These are phyloP conservation scores for Glycine soja DNA, from an alignment of 306 rosid species.

Conservation along the genomic window DNA sequence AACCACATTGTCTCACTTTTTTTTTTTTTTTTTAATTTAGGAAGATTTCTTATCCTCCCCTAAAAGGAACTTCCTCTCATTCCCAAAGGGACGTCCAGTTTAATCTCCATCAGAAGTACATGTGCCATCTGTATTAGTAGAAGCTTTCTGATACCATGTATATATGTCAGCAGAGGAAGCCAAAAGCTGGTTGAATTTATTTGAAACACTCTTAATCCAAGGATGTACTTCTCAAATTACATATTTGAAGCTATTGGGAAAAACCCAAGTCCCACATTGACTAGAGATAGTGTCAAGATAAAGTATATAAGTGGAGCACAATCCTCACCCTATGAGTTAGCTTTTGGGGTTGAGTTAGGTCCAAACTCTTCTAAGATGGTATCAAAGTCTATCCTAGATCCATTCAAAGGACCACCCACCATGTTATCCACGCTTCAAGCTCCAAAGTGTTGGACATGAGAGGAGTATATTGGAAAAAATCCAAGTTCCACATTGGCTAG, in stretches of 20 bases:
- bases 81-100: slow-evolving; percentile 1
- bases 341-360: too few relatives aligned
- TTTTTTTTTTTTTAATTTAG: not conserved
- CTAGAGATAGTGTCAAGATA: too few relatives aligned
- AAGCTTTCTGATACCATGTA: slow-evolving; percentile 17
- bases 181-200: slow-evolving; percentile 18
- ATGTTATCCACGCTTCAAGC: too few relatives aligned
- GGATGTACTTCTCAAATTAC: slow-evolving; percentile 12
- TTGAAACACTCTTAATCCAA: slow-evolving; percentile 12
- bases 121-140: slow-evolving; percentile 2
- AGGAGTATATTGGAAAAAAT: too few relatives aligned
- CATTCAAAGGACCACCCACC: too few relatives aligned
- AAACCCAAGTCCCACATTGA: too few relatives aligned
- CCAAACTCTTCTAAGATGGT: too few relatives aligned
- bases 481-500: too few relatives aligned
- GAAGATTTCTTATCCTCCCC: not conserved
- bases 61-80: not conserved
- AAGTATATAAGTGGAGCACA: too few relatives aligned
- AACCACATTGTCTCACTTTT: not conserved
- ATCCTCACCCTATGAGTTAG: too few relatives aligned
- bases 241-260: slow-evolving; percentile 22
- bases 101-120: slow-evolving; percentile 11
- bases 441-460: too few relatives aligned
- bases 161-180: slow-evolving; percentile 22
- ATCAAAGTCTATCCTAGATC: too few relatives aligned